Percentiles rank a stretch among this genome's conserved stretches.
Conservation (phyloP, 1,284 basidiomycete species). For the Gomphus bonarii region DNA sequence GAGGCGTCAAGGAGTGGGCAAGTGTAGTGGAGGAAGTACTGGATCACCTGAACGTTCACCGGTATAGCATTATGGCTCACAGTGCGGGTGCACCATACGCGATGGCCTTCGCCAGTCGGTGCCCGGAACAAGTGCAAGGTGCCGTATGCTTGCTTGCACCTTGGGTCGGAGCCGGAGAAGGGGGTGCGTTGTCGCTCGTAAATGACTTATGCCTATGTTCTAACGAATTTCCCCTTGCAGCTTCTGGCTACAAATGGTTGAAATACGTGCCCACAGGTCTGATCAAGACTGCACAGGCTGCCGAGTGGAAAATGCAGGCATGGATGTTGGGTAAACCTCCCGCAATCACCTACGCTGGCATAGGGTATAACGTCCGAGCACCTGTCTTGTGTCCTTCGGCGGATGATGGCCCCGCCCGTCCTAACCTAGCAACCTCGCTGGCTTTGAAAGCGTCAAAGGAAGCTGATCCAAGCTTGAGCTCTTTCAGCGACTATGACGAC, state of each 20-base stretch:
- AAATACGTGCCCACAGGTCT: conserved; percentile 93
- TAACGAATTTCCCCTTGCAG: conserved; percentile 12
- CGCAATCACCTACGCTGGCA: conserved; percentile 66
- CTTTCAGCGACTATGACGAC: conserved; percentile 81
- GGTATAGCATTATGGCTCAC: conserved; percentile 88
- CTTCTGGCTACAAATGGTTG: conserved; percentile 88
- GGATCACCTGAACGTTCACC: conserved; percentile 67
- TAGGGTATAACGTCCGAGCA: conserved; percentile 51
- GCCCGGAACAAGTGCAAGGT: conserved; percentile 69
- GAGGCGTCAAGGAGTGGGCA: conserved; percentile 87
- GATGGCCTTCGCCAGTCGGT: conserved; percentile 71
- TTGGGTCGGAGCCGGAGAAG: conserved; percentile 90
- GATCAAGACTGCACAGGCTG: conserved; percentile 90
- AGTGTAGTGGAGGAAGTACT: conserved; percentile 83
- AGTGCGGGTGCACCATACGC: conserved; percentile 97
- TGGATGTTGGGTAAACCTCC: conserved; percentile 96
- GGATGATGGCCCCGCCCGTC: neutral
- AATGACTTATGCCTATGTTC: neutral
- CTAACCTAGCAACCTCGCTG: neutral
- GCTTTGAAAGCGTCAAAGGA: conserved; percentile 4
- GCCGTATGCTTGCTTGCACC: conserved; percentile 87
- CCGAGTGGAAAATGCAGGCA: conserved; percentile 93
- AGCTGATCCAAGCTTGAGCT: conserved; percentile 40
- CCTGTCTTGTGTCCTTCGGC: conserved; percentile 23
- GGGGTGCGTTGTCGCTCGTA: conserved; percentile 41